Base-by-base conservation (phyloP, 495 filamentous ascomycete genomes). In the Polyplosphaeria fusca region DNA sequence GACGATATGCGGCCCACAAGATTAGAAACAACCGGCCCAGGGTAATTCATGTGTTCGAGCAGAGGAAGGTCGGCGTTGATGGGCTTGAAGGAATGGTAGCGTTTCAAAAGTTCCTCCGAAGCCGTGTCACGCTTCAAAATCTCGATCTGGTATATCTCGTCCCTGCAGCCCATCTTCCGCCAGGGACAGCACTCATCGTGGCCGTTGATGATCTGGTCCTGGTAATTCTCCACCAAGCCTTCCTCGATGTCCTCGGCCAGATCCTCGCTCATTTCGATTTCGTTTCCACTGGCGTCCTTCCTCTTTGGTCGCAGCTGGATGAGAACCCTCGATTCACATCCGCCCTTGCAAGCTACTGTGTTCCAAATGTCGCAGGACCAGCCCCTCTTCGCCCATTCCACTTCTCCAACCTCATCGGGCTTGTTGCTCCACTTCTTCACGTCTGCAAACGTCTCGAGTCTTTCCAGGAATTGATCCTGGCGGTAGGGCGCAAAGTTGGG, bases 331-430 rank as follows among this genome's bases (percentile, higher is more conserved):
- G 83, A 81, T 56, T 83, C 83, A 68, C 93, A 97, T 3, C 91
- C 82, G 26, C 82, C 83, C 13, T 83, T 77, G 70, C 93, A 98
- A 22, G 79, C 79, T 32, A 97, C 91, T 11, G 85, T 83, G 70
- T 93, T 87, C 61, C 82, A 83, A 60, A 85, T 87, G 19, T 85
- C 80, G 67, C 92, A 96, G 1, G 83, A 78, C 93, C 93, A 98
- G 1, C 93, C 93, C 26, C 87, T 78, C 75, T 91, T 96, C 5
- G 92, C 91, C 94, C 94, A 98, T 70, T 88, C 84, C 4, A 96
- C 87, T 72, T 97, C 93, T 66, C 83, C 91, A 60, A 97, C 85
- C 30, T 75, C 72, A 11, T 87, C 76, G 2, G 93, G 89, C 73
- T 87, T 97, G 49, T 77, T 85, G 61, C 77, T 81, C 93, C 93